Evolutionary conservation across 768 basidiomycete genomes (phyloP).

Genomic region (Symmetrospora coprosmae): DNA sequence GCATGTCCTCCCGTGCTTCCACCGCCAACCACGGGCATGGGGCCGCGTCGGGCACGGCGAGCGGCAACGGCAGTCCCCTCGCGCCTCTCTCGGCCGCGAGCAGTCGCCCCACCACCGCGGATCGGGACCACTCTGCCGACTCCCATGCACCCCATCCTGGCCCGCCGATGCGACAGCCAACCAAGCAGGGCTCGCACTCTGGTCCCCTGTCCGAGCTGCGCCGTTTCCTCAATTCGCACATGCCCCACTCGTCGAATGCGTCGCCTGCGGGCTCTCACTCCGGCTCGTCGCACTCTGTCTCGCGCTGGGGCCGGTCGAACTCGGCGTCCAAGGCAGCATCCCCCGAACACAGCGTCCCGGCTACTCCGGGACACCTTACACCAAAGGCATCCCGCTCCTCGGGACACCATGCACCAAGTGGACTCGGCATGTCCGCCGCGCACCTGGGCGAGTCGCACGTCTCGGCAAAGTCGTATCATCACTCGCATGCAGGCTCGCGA

Average conservation of each 20-base stretch:
- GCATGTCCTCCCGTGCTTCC: background rate
- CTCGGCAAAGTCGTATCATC: too few relatives aligned
- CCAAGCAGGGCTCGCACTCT: conserved; percentile 40
- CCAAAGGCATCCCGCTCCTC: conserved; percentile 8
- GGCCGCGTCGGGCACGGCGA: too few relatives aligned
- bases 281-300: conserved; percentile 15
- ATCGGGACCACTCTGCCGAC: too few relatives aligned
- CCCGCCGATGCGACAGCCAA: conserved; percentile 36
- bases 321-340: conserved; percentile 18
- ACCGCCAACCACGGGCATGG: background rate
- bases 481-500: too few relatives aligned
- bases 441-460: too few relatives aligned
- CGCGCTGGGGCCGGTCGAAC: background rate
- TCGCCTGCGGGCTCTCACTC: background rate
- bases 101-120: too few relatives aligned
- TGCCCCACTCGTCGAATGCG: conserved; percentile 38
- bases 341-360: conserved; percentile 10
- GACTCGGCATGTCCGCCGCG: too few relatives aligned
- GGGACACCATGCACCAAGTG: too few relatives aligned
- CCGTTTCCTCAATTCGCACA: conserved; percentile 85
- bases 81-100: too few relatives aligned
- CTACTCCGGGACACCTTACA: conserved; percentile 25
- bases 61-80: too few relatives aligned
- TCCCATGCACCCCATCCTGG: conserved; percentile 22
- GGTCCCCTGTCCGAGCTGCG: conserved; percentile 83